Conservation (phyloP, 257 asterid genomes). For the Fraxinus pennsylvanica region DNA sequence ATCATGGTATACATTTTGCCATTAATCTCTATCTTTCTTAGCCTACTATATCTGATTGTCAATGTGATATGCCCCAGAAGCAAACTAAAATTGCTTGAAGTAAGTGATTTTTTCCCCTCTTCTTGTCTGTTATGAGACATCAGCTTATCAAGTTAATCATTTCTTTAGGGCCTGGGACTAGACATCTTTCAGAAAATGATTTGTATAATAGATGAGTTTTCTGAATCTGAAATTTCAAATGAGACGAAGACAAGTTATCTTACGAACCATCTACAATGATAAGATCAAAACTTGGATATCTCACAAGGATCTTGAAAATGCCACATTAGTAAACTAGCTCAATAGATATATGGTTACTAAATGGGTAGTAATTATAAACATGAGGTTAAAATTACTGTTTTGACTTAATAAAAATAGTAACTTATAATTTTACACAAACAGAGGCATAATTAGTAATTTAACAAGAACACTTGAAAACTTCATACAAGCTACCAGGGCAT, state of each 20-base stretch:
- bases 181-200: not conserved
- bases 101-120: not conserved
- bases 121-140: not conserved
- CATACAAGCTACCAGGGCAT: not conserved
- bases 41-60: not conserved
- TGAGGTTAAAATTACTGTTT: too few species aligned
- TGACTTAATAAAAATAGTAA: too few species aligned
- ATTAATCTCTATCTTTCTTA: not conserved
- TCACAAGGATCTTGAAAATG: not conserved
- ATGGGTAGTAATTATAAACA: too few species aligned
- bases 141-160: too few species aligned
- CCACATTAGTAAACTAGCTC: not conserved
- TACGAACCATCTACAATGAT: not conserved
- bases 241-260: not conserved
- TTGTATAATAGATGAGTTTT: not conserved
- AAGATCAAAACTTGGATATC: not conserved
- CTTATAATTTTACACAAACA: too few species aligned
- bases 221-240: not conserved
- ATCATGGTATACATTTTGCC: not conserved
- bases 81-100: not conserved
- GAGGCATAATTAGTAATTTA: not conserved
- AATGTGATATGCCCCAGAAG: not conserved
- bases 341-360: too few species aligned
- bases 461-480: not conserved
- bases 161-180: not conserved